phyloP scores from a whole-genome alignment of 2,329 filamentous ascomycete genomes.

The Cucurbitaria berberidis region DNA sequence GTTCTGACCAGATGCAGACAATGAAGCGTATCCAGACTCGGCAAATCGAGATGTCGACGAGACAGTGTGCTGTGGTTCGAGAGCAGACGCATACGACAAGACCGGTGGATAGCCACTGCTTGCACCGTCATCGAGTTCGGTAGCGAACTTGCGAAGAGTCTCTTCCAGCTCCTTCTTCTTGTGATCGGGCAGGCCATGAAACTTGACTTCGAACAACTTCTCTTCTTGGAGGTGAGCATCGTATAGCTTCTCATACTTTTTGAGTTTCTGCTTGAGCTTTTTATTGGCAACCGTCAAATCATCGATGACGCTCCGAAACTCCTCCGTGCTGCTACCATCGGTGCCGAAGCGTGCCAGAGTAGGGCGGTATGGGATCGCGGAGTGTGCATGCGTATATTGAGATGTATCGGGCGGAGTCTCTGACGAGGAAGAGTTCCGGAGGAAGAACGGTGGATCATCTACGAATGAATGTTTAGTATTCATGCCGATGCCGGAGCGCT shows the following conservation, averaged over 20 bases:
- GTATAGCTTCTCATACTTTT: conserved; percentile 71
- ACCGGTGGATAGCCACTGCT: conserved; percentile 27
- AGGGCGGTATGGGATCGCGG: conserved; percentile 35
- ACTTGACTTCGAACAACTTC: conserved; percentile 81
- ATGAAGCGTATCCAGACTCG: conserved; percentile 69
- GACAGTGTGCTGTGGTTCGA: conserved; percentile 63
- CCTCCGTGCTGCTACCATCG: conserved; percentile 69
- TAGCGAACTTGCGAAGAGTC: conserved; percentile 72
- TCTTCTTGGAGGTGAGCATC: conserved; percentile 73
- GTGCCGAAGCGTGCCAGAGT: conserved; percentile 50
- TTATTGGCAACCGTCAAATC: conserved; percentile 86
- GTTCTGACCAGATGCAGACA: conserved; percentile 56
- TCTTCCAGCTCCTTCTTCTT: conserved; percentile 81
- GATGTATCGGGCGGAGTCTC: conserved; percentile 50
- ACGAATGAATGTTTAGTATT: conserved; percentile 5
- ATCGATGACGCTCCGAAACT: conserved; percentile 83
- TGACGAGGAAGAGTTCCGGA: conserved; percentile 54
- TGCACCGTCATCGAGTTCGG: conserved; percentile 60
- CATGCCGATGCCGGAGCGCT: neutral
- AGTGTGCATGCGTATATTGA: conserved; percentile 17
- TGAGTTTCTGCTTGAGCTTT: conserved; percentile 74
- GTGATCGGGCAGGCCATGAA: conserved; percentile 72
- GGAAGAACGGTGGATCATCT: conserved; percentile 54
- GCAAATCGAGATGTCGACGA: conserved; percentile 61
- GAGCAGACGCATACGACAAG: conserved; percentile 52